Percentiles rank a stretch among this genome's conserved stretches.
Evolutionary conservation across 805 yeast genomes (phyloP).

Genomic region (Wickerhamiella hasegawae): DNA sequence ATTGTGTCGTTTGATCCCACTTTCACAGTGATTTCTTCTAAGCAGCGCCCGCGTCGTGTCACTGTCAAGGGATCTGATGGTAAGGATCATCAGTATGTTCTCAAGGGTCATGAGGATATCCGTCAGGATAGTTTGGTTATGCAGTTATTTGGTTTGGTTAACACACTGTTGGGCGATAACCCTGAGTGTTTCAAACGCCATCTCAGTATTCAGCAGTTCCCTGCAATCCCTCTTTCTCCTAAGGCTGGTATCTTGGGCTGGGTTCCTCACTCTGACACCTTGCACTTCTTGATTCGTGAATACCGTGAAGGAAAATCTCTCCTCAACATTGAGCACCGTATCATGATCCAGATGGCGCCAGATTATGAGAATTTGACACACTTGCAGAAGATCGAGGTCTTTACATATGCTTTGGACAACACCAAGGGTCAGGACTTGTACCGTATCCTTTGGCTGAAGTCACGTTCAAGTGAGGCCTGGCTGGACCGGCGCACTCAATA

Average conservation of each 20-base stretch:
- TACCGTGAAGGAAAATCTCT: conserved; percentile 84
- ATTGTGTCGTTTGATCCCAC: conserved; percentile 69
- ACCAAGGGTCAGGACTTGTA: conserved; percentile 94
- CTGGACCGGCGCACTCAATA: conserved; percentile 91
- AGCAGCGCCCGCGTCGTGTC: conserved; percentile 85
- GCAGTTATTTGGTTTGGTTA: conserved; percentile 94
- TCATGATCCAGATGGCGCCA: conserved; percentile 96
- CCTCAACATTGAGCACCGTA: conserved; percentile 82
- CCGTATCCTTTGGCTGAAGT: conserved; percentile 90
- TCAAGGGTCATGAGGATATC: conserved; percentile 96
- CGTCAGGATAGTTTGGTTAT: conserved; percentile 94
- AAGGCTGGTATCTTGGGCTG: conserved; percentile 93
- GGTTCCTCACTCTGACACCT: conserved; percentile 96
- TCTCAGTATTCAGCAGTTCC: conserved; percentile 76
- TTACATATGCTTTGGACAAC: conserved; percentile 86
- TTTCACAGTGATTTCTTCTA: conserved; percentile 76
- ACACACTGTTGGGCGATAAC: conserved; percentile 74
- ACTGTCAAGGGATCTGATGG: conserved; percentile 82
- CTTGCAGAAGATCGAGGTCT: conserved; percentile 88
- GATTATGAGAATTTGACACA: conserved; percentile 81
- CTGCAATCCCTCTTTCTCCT: conserved; percentile 93
- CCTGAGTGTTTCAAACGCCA: conserved; percentile 95
- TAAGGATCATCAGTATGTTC: conserved; percentile 59
- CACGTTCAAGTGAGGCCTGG: conserved; percentile 95
- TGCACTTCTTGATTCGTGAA: conserved; percentile 83